Evolutionary conservation across 345 rosid species (phyloP), one percentile per base, ranked within the genome.

Genomic region (Streptanthus diversifolius): DNA sequence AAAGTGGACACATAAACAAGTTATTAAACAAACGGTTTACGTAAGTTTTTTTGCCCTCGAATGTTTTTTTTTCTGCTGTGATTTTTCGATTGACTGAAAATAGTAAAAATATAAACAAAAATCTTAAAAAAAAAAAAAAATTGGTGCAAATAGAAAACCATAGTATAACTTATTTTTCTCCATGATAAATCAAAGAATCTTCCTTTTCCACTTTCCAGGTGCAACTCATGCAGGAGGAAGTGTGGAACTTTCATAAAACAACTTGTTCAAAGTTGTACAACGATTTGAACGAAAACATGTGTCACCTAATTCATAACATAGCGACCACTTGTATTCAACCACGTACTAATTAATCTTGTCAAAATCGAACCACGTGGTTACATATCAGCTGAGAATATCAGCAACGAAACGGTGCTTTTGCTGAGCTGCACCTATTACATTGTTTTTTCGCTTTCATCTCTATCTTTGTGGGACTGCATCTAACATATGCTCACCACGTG

Each of bases 191-290:
- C 35, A 29, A 45, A 72, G 64, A 63, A 63, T 63, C 63, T 30
- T 43, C 13, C 1, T 12, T 37, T 33, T n/a, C 14, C 12, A 59
- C 73, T 74, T 59, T 74, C 73, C 78, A 74, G 63, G 47, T 67
- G 78, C 78, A 59, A 59, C 9, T 67, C 78, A 74, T 74, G 78
- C 78, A 74, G 54, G 55, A 15, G 8, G 8, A 57, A 57, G 27
- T n/a, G 36, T 2, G 18, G 5, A 66, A 66, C 67, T 29, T 24
- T 49, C 29, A 17, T 17, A 33, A 21, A 25, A 30, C 63, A 40
- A 33, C 55, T 27, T 13, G 5, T 33, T 9, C 58, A 25, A 48
- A 41, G 35, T 62, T 40, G 45, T 30, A 19, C 9, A 14, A 41
- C 63, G 13, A 63, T n/a, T 63, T 5, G 14, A 30, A 40, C 0